Base-by-base conservation (phyloP, 2,329 filamentous ascomycete genomes). In the Rhytidhysteron rufulum region DNA sequence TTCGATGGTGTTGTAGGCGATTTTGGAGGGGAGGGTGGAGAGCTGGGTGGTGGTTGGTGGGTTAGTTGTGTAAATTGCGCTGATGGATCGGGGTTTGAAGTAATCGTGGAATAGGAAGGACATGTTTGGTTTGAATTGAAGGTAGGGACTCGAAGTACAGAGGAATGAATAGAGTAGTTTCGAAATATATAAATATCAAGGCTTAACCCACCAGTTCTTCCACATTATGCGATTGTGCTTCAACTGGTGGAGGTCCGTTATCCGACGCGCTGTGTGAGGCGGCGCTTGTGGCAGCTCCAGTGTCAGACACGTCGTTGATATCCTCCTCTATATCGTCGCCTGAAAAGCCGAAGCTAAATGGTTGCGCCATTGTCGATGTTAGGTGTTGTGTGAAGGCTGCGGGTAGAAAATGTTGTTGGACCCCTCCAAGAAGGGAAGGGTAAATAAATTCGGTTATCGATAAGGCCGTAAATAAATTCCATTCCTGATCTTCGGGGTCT, bases 1-100 rank as follows among this genome's bases (percentile, higher is more conserved):
- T 6, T 70, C 65, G 15, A 89, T 65, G 10, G 73, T 74, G 52
- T 76, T 73, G 64, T 84, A 91, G 15, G 84, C 82, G 40, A 93
- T 76, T 62, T 86, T 86, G 40, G 83, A 86, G 1, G 87, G 87
- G 33, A 91, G 72, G 18, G 66, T 69, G 22, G 69, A 60, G 24
- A 81, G 66, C 78, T 82, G 46, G 6, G 25, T 13, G 29, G 38
- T 11, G 31, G 25, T 16, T 18, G 34, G 41, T 10, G 18, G 20
- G 24, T 17, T 11, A 7, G 37, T 36, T 36, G 22, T 10, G 22
- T 30, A 30, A 16, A 4, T 16, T 30, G 5, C 9, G n/a, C n/a
- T n/a, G n/a, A n/a, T n/a, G n/a, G n/a, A n/a, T n/a, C n/a, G n/a
- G n/a, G n/a, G n/a, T 29, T 32, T 29, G 31, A 36, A 20, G 16